Evolutionary conservation across 352 stramenopile species (phyloP).

Genomic region (Phytophthora ramorum): DNA sequence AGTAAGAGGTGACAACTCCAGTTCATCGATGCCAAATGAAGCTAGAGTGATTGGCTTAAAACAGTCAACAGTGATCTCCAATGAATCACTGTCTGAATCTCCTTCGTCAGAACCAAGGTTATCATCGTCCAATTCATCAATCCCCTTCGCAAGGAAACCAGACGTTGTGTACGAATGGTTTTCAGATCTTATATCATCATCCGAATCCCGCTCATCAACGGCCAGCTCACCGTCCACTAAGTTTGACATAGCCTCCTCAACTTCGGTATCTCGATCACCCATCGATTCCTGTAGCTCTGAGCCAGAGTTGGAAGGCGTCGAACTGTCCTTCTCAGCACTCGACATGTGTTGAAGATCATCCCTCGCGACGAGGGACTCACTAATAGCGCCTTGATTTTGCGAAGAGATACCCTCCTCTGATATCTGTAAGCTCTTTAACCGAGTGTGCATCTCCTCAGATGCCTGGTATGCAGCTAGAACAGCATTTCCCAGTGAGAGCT

Average conservation of each 20-base stretch:
- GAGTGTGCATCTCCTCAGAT: neutral
- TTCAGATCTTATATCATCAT: neutral
- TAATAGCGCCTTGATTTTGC: neutral
- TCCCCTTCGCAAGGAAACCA: neutral
- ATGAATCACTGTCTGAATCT: neutral
- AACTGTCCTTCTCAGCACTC: too few relatives aligned
- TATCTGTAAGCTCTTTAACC: neutral
- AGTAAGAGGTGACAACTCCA: constrained; percentile 47
- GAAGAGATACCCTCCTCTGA: neutral
- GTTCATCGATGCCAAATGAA: constrained; percentile 53
- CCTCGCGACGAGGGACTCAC: neutral
- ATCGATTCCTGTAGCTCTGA: too few relatives aligned
- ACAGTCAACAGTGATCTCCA: constrained; percentile 15
- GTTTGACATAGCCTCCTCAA: too few relatives aligned
- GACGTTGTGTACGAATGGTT: neutral
- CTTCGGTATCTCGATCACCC: too few relatives aligned
- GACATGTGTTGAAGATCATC: too few relatives aligned
- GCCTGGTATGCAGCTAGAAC: neutral
- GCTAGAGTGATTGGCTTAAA: constrained; percentile 48
- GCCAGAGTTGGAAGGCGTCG: too few relatives aligned
- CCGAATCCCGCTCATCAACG: too few relatives aligned
- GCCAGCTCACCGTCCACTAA: too few relatives aligned
- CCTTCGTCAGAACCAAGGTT: neutral
- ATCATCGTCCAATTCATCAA: neutral
- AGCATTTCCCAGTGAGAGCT: neutral